A percentile compares a stretch with the other conserved stretches of the same genome.
Conservation (phyloP, 768 basidiomycete species). For the Cubamyces sp. region DNA sequence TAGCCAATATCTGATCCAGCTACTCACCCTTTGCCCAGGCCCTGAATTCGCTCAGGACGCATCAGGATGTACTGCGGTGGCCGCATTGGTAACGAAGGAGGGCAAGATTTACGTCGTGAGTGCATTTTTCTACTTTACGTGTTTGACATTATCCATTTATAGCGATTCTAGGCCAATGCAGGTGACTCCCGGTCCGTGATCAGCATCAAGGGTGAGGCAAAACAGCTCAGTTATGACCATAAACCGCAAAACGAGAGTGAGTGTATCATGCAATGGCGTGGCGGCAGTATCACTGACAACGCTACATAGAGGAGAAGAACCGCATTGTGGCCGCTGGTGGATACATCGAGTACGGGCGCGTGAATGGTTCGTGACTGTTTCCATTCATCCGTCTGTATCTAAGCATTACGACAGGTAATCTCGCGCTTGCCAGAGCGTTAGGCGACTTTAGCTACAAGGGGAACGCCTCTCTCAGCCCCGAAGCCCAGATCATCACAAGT, state of each 20-base stretch:
- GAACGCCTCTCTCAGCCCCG: constrained; percentile 77
- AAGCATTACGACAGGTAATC: constrained; percentile 66
- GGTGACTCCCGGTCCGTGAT: constrained; percentile 95
- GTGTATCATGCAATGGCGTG: constrained; percentile 33
- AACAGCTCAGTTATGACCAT: constrained; percentile 91
- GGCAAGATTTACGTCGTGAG: constrained; percentile 79
- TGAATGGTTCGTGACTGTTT: constrained; percentile 69
- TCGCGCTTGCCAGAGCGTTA: constrained; percentile 91
- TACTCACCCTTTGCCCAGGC: constrained; percentile 48
- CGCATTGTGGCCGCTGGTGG: constrained; percentile 92
- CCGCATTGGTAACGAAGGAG: constrained; percentile 80
- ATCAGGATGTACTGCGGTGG: constrained; percentile 95
- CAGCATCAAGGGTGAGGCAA: constrained; percentile 81
- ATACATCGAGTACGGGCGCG: constrained; percentile 94
- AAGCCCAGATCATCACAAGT: constrained; percentile 92
- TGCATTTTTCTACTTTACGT: constrained; percentile 8
- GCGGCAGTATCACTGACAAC: constrained; percentile 13
- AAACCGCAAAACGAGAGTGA: constrained; percentile 88
- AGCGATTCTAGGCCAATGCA: constrained; percentile 83
- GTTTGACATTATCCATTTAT: neutral
- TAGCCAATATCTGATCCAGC: constrained; percentile 23
- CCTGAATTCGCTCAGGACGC: constrained; percentile 88
- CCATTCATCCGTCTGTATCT: neutral
- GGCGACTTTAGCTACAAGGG: constrained; percentile 99
- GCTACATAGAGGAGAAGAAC: constrained; percentile 68